Conservation (phyloP, 208 protist genomes). For the Acanthamoeba royreba region DNA sequence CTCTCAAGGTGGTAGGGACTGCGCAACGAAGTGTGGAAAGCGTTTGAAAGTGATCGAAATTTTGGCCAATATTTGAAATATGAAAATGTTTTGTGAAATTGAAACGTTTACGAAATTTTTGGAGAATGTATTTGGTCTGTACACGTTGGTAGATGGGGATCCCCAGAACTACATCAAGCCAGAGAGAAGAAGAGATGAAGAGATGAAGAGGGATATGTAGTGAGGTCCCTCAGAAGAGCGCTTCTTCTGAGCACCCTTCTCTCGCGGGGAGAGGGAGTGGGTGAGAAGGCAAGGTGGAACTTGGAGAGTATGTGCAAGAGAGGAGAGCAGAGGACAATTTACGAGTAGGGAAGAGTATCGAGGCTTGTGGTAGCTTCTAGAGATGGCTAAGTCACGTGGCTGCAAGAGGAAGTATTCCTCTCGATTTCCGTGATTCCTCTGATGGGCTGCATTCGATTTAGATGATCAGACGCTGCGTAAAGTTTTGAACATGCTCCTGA, state of each 20-base stretch:
- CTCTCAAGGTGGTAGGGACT: too few species aligned
- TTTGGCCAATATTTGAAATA: too few species aligned
- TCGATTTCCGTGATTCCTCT: not conserved
- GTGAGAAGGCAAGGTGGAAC: not conserved
- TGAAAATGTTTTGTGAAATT: too few species aligned
- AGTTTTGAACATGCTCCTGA: constrained; percentile 22
- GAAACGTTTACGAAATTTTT: not conserved
- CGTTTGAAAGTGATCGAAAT: too few species aligned
- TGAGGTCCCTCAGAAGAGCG: constrained; percentile 19
- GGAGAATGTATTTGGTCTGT: not conserved
- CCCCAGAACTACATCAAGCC: not conserved
- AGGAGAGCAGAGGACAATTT: too few species aligned
- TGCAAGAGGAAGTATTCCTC: not conserved
- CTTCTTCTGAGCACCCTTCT: constrained; percentile 31
- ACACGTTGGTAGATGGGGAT: not conserved
- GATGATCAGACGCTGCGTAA: constrained; percentile 13
- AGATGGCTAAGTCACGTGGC: too few species aligned
- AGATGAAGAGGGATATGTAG: not conserved
- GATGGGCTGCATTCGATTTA: not conserved
- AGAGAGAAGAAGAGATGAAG: not conserved
- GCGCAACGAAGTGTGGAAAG: too few species aligned
- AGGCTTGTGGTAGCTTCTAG: too few species aligned
- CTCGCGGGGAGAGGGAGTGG: too few species aligned
- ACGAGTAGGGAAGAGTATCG: too few species aligned
- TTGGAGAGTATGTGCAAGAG: not conserved